phyloP scores from a whole-genome alignment of 2,329 filamentous ascomycete genomes.

The Chaetomiaceae sp. region DNA sequence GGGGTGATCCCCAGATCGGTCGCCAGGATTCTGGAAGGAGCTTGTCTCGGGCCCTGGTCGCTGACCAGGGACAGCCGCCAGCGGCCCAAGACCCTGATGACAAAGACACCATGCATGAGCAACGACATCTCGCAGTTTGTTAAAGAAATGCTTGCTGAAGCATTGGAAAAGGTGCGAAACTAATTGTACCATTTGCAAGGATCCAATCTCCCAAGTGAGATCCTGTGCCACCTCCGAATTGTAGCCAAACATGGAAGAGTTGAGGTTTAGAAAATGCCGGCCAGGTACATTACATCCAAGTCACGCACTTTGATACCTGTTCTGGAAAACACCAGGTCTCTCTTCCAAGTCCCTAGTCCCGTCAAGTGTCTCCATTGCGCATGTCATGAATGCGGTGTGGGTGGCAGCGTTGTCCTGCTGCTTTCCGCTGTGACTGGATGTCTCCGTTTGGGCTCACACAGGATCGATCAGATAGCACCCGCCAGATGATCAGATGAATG shows the following conservation, averaged over 20 bases:
- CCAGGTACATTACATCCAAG: no score
- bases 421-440: slow-evolving; percentile 2
- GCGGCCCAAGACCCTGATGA: slow-evolving; percentile 1
- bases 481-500: background rate
- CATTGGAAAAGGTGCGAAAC: no score
- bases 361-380: background rate
- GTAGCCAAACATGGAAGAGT: no score
- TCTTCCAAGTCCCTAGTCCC: no score
- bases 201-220: no score
- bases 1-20: slow-evolving; percentile 14
- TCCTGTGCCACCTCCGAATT: no score
- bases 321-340: no score
- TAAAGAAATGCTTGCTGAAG: background rate
- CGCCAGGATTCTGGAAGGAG: slow-evolving; percentile 9
- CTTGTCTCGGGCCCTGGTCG: slow-evolving; percentile 11
- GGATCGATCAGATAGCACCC: background rate
- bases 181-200: no score
- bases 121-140: background rate
- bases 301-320: no score
- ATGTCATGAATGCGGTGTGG: background rate
- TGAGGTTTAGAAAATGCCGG: no score
- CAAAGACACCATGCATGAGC: background rate
- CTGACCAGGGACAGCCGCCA: background rate
- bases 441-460: slow-evolving; percentile 7
- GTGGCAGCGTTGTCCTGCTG: slow-evolving; percentile 5